A percentile compares a stretch with the other conserved stretches of the same genome.
Evolutionary conservation across 1,284 basidiomycete species (phyloP).

Genomic region (Austropuccinia psidii): DNA sequence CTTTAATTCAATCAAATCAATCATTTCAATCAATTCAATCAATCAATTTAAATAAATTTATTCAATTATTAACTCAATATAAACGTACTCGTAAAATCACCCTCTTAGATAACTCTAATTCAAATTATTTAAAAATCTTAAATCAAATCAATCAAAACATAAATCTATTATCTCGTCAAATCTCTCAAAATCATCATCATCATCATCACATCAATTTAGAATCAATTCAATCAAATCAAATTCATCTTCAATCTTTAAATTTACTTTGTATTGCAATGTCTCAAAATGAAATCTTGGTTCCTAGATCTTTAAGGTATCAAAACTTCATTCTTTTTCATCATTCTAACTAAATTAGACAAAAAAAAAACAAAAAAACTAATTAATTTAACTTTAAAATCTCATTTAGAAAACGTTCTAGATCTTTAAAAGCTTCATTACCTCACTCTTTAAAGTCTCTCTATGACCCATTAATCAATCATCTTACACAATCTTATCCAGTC

Average conservation of each 20-base stretch:
- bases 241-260: not conserved
- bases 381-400: not conserved
- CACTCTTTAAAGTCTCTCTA: not conserved
- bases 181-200: not conserved
- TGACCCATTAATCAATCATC: slow-evolving; percentile 5
- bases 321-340: not conserved
- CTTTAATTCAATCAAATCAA: not conserved
- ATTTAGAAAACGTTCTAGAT: slow-evolving; percentile 12
- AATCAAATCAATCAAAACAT: not conserved
- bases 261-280: not conserved
- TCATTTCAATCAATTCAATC: not conserved
- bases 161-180: not conserved
- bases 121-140: not conserved
- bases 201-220: too few relatives aligned
- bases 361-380: not conserved
- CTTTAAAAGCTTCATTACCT: not conserved
- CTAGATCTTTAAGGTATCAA: slow-evolving; percentile 11
- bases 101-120: not conserved
- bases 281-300: not conserved
- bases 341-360: not conserved
- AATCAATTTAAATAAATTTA: not conserved
- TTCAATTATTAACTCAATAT: not conserved
- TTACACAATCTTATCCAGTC: not conserved
- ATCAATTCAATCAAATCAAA: too few relatives aligned
- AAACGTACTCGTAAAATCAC: slow-evolving; percentile 13